Evolutionary conservation across 768 basidiomycete genomes (phyloP), one percentile per base, ranked within the genome.

Genomic region (Russula lepida): DNA sequence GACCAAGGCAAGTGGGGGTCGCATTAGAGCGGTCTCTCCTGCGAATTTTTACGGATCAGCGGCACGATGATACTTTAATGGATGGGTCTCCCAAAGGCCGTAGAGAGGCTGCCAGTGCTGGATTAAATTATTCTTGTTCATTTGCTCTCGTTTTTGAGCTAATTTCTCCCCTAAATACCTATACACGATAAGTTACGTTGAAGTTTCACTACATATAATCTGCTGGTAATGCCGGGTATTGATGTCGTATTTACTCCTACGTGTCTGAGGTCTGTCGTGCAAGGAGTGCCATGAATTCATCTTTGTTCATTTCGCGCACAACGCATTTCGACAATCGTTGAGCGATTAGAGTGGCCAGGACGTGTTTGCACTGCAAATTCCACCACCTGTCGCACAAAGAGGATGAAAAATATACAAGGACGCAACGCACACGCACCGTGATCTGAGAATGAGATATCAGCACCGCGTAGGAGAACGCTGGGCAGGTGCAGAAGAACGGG

Each of bases 301-400:
- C 77, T 4, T 71, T 68, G 27, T 69, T 71, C 48, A 81, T 70
- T 35, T 76, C 71, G 23, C 82, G 79, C 55, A 85, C 78, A 39
- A 81, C 66, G 61, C 77, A 83, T 56, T 75, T 76, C 4, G 74
- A 74, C 53, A 89, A 70, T 54, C 77, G 79, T 28, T 79, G 71
- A 2, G 86, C 86, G 15, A 92, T 73, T 15, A 77, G 73, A 13
- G 80, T 78, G 3, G 89, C 90, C 27, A 92, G 76, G 3, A 89
- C 71, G 70, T 92, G 90, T 69, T 92, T 92, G 69, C 90, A 92
- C 90, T 92, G 64, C 17, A 21, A 28, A 37, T 55, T 30, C 11
- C 11, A 17, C 6, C 23, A 1, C 30, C 32, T 15, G 9, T 49
- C 23, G 19, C 19, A 37, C 44, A 35, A 57, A 54, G 19, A 54